phyloP scores from a whole-genome alignment of 805 yeast genomes.

The Candida cerambycidarum region DNA sequence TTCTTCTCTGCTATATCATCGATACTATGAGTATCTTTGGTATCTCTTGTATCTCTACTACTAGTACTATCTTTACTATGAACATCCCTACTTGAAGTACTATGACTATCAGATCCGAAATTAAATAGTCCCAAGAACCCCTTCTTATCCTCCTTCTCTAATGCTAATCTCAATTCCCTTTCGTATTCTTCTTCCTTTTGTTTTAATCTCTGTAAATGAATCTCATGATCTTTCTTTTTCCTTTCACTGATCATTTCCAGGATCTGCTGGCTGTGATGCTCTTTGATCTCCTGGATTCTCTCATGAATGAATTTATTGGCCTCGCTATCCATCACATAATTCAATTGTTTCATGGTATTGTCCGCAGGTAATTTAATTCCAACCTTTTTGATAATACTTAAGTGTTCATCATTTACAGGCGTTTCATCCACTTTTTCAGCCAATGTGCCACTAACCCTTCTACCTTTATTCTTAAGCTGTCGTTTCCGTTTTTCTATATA shows the following conservation, averaged over 20 bases:
- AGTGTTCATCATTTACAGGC: constrained; percentile 8
- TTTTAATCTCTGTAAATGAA: constrained; percentile 32
- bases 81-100: background rate
- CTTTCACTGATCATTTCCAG: constrained; percentile 37
- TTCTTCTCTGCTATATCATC: constrained; percentile 1
- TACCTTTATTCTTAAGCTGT: constrained; percentile 17
- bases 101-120: constrained; percentile 7
- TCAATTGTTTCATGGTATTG: constrained; percentile 25
- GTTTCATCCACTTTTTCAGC: constrained; percentile 6
- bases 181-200: constrained; percentile 42
- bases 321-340: constrained; percentile 32
- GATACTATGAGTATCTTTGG: constrained; percentile 5
- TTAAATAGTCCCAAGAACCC: constrained; percentile 12
- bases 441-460: background rate
- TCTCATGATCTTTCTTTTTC: constrained; percentile 39
- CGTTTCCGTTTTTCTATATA: constrained; percentile 33
- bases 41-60: constrained; percentile 4
- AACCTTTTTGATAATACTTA: constrained; percentile 6
- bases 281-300: constrained; percentile 37
- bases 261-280: constrained; percentile 39
- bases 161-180: constrained; percentile 27
- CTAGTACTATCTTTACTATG: background rate
- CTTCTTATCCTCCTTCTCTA: constrained; percentile 21
- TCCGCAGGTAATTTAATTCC: constrained; percentile 19
- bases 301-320: constrained; percentile 38